Evolutionary conservation across 768 basidiomycete species (phyloP), one percentile per base, ranked within the genome.

Genomic region (Suillus occidentalis): DNA sequence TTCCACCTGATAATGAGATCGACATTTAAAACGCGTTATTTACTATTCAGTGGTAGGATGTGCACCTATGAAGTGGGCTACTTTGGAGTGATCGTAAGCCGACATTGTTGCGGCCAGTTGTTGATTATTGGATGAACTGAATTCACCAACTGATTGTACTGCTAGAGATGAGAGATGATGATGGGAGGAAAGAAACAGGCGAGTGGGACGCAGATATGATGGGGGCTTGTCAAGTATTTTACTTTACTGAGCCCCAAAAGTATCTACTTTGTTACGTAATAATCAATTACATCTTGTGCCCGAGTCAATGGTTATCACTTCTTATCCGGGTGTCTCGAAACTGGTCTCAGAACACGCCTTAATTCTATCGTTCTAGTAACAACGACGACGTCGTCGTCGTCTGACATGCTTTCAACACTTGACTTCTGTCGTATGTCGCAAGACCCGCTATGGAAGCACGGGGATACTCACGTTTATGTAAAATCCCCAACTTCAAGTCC

Each of bases 1-100:
- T 98, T 67, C 94, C 96, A 72, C 97, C 97, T 98, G 73, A n/a
- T 63, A 40, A 68, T 40, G 56, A 58, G 63, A 42, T 62, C 67
- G 14, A 65, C 64, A 67, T 52, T 60, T 61, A 67, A 49, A 60
- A 63, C 71, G 53, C 65, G 62, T 57, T 53, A 42, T 37, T 61
- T 50, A 66, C 53, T 8, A 25, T 47, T 16, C 14, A 52, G 9
- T 18, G 6, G 60, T 14, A 61, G 64, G 61, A 55, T 40, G 67
- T 77, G 65, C 66, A 88, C 87, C 87, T 66, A 89, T 86, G 74
- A 88, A 89, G 60, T 88, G 87, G 39, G 85, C 76, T 66, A 87
- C 85, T 79, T 81, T 87, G 67, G 83, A 78, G 72, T 87, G 86
- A 72, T 88, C 87, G 69, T 84, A 81, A 34, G 77, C 69, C 70